phyloP scores from a whole-genome alignment of 2,329 filamentous ascomycete genomes.

The Atkinsonella texensis region DNA sequence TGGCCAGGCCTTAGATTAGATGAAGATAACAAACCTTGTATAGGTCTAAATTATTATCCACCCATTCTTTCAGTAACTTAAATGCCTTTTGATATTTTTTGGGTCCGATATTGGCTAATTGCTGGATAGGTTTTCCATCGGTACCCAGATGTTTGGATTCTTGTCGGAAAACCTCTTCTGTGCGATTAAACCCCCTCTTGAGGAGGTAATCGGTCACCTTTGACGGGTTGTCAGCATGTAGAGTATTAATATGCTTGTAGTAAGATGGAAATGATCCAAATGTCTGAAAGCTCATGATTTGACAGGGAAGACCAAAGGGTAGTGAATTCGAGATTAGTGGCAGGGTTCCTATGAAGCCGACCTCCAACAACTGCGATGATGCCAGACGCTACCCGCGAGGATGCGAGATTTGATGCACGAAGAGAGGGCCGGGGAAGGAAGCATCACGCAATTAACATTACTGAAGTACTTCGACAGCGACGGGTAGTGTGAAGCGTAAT shows the following conservation, averaged over 20 bases:
- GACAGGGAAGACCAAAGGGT: neutral
- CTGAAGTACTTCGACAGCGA: too few species aligned
- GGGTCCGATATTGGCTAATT: constrained; percentile 57
- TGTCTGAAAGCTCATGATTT: neutral
- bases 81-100: constrained; percentile 69
- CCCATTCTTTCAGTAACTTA: constrained; percentile 64
- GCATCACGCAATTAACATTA: too few species aligned
- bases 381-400: too few species aligned
- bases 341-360: too few species aligned
- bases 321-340: too few species aligned
- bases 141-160: constrained; percentile 77
- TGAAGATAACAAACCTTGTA: constrained; percentile 56
- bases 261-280: too few species aligned
- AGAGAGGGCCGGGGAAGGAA: too few species aligned
- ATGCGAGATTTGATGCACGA: too few species aligned
- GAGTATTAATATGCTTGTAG: too few species aligned
- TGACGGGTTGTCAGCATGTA: constrained; percentile 7
- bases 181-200: constrained; percentile 88
- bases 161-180: constrained; percentile 82
- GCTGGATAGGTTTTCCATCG: constrained; percentile 64
- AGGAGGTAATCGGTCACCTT: constrained; percentile 85
- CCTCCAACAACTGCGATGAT: too few species aligned
- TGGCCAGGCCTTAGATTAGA: neutral
- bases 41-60: constrained; percentile 83
- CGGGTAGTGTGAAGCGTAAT: too few species aligned